Base-by-base conservation (phyloP, 2,329 filamentous ascomycete genomes). In the Fusarium albosuccineum region DNA sequence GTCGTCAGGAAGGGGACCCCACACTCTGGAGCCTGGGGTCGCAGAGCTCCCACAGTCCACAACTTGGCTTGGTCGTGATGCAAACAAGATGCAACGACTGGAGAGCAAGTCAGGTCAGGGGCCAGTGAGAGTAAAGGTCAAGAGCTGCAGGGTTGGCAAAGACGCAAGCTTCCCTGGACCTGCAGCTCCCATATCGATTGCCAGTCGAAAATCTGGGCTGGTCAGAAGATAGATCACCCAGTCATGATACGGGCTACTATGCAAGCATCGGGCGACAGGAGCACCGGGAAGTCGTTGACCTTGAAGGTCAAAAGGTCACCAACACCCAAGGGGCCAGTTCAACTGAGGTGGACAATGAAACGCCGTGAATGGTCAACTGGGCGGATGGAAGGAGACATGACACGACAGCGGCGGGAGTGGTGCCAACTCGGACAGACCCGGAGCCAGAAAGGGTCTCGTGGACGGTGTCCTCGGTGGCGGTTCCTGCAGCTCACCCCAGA, bases 401-500 rank as follows among this genome's bases (percentile, higher is more conserved):
- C 60, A 63, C 59, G 63, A 66, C 64, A 55, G 63, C 41, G 60
- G 63, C 57, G 63, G 39, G 55, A 66, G 64, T 74, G 72, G 72
- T 70, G 68, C 67, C 70, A 74, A 73, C 42, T 65, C 72, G 72
- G 72, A 73, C 70, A 70, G 71, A 70, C 56, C 68, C 72, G 72
- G 71, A 60, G 64, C 33, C 52, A 62, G 50, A 40, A 60, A 41
- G 60, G 58, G 68, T 74, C 71, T 73, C 72, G 70, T 74, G 72
- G 65, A 62, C 66, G 41, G 58, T 36, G 42, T 55, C 49, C 48
- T 54, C 59, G 56, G 71, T 73, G 67, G 71, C 66, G 60, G 68
- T 73, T 71, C 70, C 71, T 72, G 71, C 71, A 73, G 71, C 66
- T 66, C 53, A 61, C 61, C 61, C 57, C 52, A 60, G 66, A 62